phyloP scores from a whole-genome alignment of 495 filamentous ascomycete genomes.

The Terfezia claveryi region DNA sequence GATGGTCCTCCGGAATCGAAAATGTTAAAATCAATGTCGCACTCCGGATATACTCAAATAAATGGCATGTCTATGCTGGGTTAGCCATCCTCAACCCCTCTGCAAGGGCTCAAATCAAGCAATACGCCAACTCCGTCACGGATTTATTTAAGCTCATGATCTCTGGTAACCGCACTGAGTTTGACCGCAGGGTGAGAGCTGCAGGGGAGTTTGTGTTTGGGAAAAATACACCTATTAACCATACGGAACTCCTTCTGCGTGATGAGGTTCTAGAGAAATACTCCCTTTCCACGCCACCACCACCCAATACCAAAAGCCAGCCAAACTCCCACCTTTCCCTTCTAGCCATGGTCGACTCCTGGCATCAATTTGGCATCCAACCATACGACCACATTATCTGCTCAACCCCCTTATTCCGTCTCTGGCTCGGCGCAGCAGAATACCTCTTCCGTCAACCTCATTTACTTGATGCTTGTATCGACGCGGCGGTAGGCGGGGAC shows the following conservation, averaged over 20 bases:
- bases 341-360: slow-evolving; percentile 97
- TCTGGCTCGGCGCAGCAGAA: slow-evolving; percentile 94
- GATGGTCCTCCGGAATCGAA: slow-evolving; percentile 91
- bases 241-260: slow-evolving; percentile 39
- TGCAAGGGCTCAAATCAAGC: slow-evolving; percentile 73
- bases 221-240: slow-evolving; percentile 22
- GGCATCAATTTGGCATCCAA: slow-evolving; percentile 77
- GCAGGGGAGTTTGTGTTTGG: slow-evolving; percentile 69
- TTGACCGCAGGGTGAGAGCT: slow-evolving; percentile 53
- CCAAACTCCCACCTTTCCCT: slow-evolving; percentile 86
- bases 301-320: slow-evolving; percentile 20
- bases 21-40: slow-evolving; percentile 99
- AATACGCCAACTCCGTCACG: slow-evolving; percentile 81
- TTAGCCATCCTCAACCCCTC: slow-evolving; percentile 89
- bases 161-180: slow-evolving; percentile 53
- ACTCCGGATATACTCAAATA: slow-evolving; percentile 88
- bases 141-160: slow-evolving; percentile 94
- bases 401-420: slow-evolving; percentile 87
- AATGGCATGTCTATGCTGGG: slow-evolving; percentile 98
- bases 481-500: slow-evolving; percentile 59
- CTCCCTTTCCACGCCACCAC: slow-evolving; percentile 45
- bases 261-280: slow-evolving; percentile 77
- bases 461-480: slow-evolving; percentile 63
- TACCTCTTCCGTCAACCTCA: slow-evolving; percentile 75
- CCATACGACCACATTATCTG: slow-evolving; percentile 99